Evolutionary conservation across 306 rosid species (phyloP).

Genomic region (Trifolium fragiferum): DNA sequence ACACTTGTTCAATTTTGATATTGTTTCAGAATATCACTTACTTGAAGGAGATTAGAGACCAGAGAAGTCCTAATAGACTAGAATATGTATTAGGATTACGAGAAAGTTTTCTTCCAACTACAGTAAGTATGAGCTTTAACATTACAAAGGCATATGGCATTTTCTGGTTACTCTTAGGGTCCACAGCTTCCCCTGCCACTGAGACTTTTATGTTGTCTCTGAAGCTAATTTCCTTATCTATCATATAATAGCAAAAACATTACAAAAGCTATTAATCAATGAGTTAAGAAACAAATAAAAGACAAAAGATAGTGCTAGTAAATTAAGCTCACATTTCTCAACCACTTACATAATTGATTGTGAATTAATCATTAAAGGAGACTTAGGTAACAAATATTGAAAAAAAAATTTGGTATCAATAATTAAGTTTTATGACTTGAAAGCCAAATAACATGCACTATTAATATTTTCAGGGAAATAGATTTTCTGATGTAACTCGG

Average conservation of each 20-base stretch:
- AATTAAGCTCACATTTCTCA: slow-evolving; percentile 4
- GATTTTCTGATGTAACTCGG: neutral
- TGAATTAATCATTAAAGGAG: slow-evolving; percentile 21
- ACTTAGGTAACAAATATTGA: slow-evolving; percentile 27
- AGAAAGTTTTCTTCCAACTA: slow-evolving; percentile 84
- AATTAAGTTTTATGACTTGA: slow-evolving; percentile 40
- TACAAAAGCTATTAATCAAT: neutral
- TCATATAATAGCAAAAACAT: slow-evolving; percentile 30
- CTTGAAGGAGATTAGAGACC: slow-evolving; percentile 91
- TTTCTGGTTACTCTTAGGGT: slow-evolving; percentile 46
- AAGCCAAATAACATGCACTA: neutral
- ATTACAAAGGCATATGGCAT: slow-evolving; percentile 87
- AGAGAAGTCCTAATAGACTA: slow-evolving; percentile 80
- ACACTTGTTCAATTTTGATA: neutral
- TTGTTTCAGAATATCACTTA: slow-evolving; percentile 9
- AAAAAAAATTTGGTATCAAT: slow-evolving; percentile 14
- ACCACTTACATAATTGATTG: slow-evolving; percentile 33
- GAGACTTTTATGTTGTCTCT: slow-evolving; percentile 48
- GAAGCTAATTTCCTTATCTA: slow-evolving; percentile 61
- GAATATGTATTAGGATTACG: slow-evolving; percentile 93
- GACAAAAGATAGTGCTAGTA: neutral
- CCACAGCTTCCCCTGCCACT: slow-evolving; percentile 32
- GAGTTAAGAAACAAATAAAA: neutral
- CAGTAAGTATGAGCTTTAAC: slow-evolving; percentile 87
- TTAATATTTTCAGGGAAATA: neutral